Percentiles rank a stretch among this genome's conserved stretches.
Evolutionary conservation across 176 grass and related monocot genomes (phyloP).

Genomic region (Ampelocalamus luodianensis): DNA sequence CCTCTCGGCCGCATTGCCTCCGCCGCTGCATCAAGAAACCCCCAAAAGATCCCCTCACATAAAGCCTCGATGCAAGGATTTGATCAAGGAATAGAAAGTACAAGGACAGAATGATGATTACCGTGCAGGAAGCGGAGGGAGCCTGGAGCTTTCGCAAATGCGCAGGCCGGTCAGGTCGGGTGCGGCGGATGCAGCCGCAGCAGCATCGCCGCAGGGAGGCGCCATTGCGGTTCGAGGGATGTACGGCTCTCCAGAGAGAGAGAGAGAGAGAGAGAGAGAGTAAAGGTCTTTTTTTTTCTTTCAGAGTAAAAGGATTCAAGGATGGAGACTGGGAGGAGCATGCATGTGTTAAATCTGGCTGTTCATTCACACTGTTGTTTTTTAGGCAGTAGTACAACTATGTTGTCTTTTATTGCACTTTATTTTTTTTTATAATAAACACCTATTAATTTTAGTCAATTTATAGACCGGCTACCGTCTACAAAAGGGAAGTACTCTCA

Average conservation of each 20-base stretch:
- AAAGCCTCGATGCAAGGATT: conserved; percentile 1
- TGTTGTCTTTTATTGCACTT: background rate
- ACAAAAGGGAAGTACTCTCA: background rate
- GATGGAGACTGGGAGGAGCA: background rate
- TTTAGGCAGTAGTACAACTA: background rate
- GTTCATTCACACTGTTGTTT: background rate
- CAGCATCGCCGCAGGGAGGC: conserved; percentile 44
- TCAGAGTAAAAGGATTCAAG: background rate
- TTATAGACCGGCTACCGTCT: background rate
- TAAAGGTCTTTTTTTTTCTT: conserved; percentile 1
- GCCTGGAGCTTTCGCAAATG: conserved; percentile 21
- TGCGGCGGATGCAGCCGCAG: conserved; percentile 34
- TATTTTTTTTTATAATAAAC: background rate
- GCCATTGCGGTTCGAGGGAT: conserved; percentile 37
- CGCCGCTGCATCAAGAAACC: conserved; percentile 41
- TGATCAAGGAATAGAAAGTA: conserved; percentile 16
- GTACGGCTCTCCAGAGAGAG: background rate
- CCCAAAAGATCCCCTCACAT: conserved; percentile 19
- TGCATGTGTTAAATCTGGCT: background rate
- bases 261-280: background rate
- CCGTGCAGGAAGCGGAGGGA: conserved; percentile 38
- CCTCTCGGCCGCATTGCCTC: conserved; percentile 41
- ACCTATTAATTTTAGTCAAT: background rate
- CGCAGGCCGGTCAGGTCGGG: conserved; percentile 23
- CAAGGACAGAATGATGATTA: conserved; percentile 12